Conservation (phyloP, 2,329 filamentous ascomycete genomes). For the Trichoderma afroharzianum region DNA sequence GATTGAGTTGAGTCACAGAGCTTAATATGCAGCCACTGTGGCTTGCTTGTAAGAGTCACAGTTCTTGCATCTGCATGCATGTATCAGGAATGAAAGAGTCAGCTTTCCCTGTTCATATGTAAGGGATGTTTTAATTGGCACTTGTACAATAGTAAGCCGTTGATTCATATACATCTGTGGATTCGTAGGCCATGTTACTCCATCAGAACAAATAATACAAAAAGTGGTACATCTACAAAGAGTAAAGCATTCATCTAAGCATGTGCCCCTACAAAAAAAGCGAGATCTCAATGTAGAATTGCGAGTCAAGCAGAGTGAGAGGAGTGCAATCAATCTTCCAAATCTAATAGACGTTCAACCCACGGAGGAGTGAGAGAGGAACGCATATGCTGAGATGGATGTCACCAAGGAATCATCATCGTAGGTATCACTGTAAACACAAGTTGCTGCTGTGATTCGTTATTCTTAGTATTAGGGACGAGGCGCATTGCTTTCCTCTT, state of each 20-base stretch:
- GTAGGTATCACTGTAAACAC: neutral
- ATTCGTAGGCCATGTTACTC: neutral
- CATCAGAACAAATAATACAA: neutral
- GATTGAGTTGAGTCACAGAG: neutral
- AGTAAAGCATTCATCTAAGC: neutral
- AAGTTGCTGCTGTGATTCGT: neutral
- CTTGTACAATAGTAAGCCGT: neutral
- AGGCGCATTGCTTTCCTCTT: neutral
- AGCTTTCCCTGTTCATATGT: neutral
- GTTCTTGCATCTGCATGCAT: neutral
- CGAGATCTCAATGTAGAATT: constrained; percentile 42
- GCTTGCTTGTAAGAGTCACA: neutral
- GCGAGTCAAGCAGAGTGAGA: constrained; percentile 49
- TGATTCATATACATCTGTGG: neutral
- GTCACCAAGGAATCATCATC: neutral
- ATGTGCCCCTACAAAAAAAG: constrained; percentile 48
- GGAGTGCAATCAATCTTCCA: constrained; percentile 49
- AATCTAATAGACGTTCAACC: constrained; percentile 52
- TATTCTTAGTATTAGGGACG: constrained; percentile 1
- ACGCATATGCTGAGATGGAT: constrained; percentile 55
- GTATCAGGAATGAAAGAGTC: neutral
- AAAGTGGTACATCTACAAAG: neutral
- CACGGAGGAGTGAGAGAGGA: constrained; percentile 47
- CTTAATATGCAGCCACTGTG: neutral
- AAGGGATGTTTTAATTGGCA: neutral